Base-by-base conservation (phyloP, 2,329 filamentous ascomycete species). In the Hypoxylon sp. region DNA sequence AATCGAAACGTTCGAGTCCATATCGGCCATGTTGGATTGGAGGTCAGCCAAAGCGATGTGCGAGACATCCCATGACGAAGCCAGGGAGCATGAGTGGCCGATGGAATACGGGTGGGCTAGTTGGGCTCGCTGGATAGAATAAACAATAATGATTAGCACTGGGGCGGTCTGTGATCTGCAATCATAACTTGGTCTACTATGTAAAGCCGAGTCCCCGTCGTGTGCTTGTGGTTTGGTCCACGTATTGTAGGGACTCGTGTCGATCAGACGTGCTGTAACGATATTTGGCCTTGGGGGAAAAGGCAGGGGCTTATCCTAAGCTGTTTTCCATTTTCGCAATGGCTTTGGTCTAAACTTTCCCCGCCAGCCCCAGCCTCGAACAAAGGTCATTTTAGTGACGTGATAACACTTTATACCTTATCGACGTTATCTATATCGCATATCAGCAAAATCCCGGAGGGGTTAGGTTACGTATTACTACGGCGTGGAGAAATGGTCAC, bases 1-100 rank as follows among this genome's bases (percentile, higher is more conserved):
- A 78, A 92, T 84, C 75, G 83, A 85, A 78, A 87, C 85, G 72
- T 84, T 85, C 74, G 86, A 85, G 79, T 93, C 90, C 79, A 87
- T 86, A 81, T 91, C 81, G 72, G 81, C 80, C 84, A 86, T 86
- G 73, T 71, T 82, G 17, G 70, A 67, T 69, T 59, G 54, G 50
- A 58, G 52, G 59, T 63, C 62, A 62, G 66, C 69, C 69, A 55
- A 61, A 69, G 59, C 50, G 62, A 50, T 39, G 20, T 56, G 54
- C 58, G 34, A 56, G 68, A 54, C 59, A 65, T 69, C 60, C 64
- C 71, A 72, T 73, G 68, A 69, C 68, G 70, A 62, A 64, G 50
- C 56, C 49, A 8, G 7, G 37, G 37, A 41, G 37, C 26, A 24
- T 30, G 60, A 59, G 51, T 15, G 51, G 17, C 17, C 37, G 24